phyloP scores from a whole-genome alignment of 2,329 filamentous ascomycete species.

The Alternaria incomplexa region DNA sequence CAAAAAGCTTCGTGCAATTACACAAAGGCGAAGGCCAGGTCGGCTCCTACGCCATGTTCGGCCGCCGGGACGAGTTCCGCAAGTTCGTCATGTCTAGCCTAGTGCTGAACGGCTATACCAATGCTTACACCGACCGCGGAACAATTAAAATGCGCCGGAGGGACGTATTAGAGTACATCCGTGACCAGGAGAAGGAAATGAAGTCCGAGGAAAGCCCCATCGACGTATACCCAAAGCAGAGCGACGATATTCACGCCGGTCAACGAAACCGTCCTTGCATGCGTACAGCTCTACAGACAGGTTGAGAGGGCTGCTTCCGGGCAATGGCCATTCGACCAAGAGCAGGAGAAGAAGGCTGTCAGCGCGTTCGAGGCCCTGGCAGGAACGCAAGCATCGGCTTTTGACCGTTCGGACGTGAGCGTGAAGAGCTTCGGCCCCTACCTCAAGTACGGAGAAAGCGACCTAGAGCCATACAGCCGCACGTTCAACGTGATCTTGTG shows the following conservation, averaged over 20 bases:
- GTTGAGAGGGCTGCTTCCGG: neutral
- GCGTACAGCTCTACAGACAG: neutral
- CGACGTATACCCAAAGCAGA: neutral
- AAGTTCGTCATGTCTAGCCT: neutral
- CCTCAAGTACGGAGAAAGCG: neutral
- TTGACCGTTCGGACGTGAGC: neutral
- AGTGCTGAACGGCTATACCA: neutral
- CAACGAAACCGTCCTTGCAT: neutral
- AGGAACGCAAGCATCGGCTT: neutral
- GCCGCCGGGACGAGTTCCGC: neutral
- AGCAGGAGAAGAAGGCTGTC: neutral
- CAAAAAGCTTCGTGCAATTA: neutral
- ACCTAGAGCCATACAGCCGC: neutral
- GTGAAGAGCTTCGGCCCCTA: neutral
- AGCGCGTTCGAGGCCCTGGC: neutral
- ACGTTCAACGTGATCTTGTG: neutral
- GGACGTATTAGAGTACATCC: neutral
- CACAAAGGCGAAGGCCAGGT: neutral
- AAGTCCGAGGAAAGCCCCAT: neutral
- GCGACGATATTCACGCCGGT: neutral
- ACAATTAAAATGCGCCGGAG: neutral
- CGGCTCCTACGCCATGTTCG: neutral
- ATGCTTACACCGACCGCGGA: neutral
- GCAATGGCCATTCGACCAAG: neutral
- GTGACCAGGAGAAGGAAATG: neutral